Evolutionary conservation across 805 yeast genomes (phyloP).

Genomic region (Hanseniaspora pseudoguilliermondii): DNA sequence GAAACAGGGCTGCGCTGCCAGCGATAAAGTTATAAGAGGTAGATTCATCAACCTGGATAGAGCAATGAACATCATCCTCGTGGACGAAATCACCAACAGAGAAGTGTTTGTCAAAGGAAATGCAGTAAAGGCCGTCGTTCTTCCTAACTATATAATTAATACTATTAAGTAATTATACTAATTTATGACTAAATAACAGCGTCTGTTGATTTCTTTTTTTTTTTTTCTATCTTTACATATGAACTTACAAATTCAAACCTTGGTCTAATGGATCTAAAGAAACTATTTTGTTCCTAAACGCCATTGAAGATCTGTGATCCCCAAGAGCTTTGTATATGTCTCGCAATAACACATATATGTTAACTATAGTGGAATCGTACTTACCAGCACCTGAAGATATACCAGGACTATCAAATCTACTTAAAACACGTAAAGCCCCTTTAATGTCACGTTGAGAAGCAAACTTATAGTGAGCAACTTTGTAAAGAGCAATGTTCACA

Average conservation of each 20-base stretch:
- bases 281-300: neutral
- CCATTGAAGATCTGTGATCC: neutral
- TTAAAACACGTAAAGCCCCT: neutral
- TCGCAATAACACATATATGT: conserved; percentile 1
- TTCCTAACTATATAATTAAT: conserved; percentile 66
- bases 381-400: neutral
- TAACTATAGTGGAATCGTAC: neutral
- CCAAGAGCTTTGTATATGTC: conserved; percentile 1
- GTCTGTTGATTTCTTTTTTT: too few relatives aligned
- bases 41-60: conserved; percentile 74
- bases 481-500: conserved; percentile 3
- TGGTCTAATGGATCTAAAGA: conserved; percentile 1
- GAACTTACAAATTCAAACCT: neutral
- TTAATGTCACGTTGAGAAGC: neutral
- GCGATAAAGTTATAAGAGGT: conserved; percentile 79
- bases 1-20: conserved; percentile 35
- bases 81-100: conserved; percentile 57
- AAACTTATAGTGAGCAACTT: neutral
- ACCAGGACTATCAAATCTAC: neutral
- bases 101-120: conserved; percentile 77
- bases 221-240: too few relatives aligned
- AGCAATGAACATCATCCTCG: conserved; percentile 87
- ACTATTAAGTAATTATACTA: conserved; percentile 40
- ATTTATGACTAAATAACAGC: conserved; percentile 1
- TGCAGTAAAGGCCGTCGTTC: conserved; percentile 64